Evolutionary conservation across 768 basidiomycete genomes (phyloP).

Genomic region (Russula vinacea): DNA sequence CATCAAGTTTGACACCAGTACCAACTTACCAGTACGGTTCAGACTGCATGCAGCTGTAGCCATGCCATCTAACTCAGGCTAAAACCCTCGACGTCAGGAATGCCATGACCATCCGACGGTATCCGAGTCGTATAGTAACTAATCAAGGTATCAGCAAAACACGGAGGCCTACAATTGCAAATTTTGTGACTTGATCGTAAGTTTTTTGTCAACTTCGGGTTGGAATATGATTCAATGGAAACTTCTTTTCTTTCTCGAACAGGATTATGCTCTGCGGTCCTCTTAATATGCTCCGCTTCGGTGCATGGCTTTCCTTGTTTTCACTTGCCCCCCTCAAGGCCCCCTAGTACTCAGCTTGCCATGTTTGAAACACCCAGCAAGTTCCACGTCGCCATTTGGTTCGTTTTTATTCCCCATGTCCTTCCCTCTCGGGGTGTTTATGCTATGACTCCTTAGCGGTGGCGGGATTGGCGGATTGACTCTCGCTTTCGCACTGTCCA

Average conservation of each 20-base stretch:
- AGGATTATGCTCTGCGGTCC: neutral
- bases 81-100: no score
- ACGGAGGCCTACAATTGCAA: no score
- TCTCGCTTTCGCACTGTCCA: constrained; percentile 34
- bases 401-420: constrained; percentile 30
- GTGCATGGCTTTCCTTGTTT: neutral
- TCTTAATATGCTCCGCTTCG: neutral
- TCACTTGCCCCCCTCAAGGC: neutral
- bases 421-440: constrained; percentile 1
- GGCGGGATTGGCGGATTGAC: constrained; percentile 38
- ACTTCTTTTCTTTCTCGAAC: neutral
- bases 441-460: constrained; percentile 21
- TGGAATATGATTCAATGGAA: no score
- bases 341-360: neutral
- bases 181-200: no score
- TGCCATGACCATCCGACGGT: no score
- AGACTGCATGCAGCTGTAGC: no score
- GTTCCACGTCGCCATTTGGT: constrained; percentile 45
- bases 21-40: no score
- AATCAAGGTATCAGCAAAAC: no score
- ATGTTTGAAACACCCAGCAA: constrained; percentile 11
- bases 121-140: no score
- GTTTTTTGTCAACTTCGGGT: no score
- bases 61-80: no score
- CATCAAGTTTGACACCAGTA: no score